phyloP scores from a whole-genome alignment of 345 rosid species.

The Eucalyptus regnans region DNA sequence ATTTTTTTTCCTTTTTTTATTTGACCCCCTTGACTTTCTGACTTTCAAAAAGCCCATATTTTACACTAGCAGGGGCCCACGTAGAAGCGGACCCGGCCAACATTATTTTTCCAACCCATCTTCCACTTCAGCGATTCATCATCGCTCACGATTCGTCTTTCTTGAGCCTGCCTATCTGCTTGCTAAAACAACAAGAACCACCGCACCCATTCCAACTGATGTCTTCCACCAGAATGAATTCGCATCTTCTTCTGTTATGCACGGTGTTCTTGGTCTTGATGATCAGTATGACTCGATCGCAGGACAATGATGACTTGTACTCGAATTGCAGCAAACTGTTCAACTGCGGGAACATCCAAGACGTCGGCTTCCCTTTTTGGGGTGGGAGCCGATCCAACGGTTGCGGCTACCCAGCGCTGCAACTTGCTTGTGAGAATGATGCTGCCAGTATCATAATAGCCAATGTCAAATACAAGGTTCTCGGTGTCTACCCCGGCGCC shows the following conservation, averaged over 20 bases:
- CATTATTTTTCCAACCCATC: background rate
- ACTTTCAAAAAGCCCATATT: too few relatives aligned
- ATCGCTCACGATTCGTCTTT: background rate
- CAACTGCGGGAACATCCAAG: constrained; percentile 8
- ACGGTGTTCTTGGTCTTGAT: background rate
- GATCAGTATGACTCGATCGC: background rate
- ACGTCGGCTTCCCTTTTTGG: constrained; percentile 22
- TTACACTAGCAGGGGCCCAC: background rate
- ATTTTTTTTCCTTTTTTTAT: too few relatives aligned
- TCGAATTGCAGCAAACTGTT: background rate
- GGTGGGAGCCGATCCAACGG: background rate
- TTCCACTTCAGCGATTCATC: background rate
- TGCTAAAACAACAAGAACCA: background rate
- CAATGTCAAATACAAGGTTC: constrained; percentile 8
- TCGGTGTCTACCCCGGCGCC: background rate
- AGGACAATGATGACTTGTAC: background rate
- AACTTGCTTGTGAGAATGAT: constrained; percentile 1
- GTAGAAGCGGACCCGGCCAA: background rate
- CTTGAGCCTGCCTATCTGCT: background rate
- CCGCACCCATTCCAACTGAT: background rate
- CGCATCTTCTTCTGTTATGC: background rate
- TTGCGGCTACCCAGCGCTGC: constrained; percentile 11
- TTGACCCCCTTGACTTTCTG: background rate
- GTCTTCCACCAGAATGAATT: background rate
- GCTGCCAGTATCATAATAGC: constrained; percentile 7